Conservation (phyloP, 2,329 filamentous ascomycete genomes). For the Ophiostoma piceae region DNA sequence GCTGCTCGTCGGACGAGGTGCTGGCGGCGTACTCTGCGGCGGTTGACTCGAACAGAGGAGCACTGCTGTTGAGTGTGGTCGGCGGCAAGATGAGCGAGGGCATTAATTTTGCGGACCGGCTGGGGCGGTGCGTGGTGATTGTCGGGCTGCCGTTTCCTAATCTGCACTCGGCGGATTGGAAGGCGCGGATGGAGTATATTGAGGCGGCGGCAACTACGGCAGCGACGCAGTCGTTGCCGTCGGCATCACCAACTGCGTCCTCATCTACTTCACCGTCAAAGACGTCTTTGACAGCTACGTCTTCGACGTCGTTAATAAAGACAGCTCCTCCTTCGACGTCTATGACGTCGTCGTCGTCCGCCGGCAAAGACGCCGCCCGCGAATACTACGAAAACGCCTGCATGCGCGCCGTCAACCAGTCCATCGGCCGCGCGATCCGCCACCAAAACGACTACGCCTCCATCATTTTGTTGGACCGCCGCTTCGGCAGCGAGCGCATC, state of each 20-base stretch:
- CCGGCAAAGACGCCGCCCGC: constrained; percentile 55
- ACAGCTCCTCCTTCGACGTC: neutral
- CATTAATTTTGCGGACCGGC: constrained; percentile 91
- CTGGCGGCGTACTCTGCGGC: constrained; percentile 67
- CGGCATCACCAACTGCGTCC: too few relatives aligned
- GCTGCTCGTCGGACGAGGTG: constrained; percentile 59
- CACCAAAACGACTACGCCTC: constrained; percentile 85
- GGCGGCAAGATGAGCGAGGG: constrained; percentile 94
- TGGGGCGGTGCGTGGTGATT: constrained; percentile 87
- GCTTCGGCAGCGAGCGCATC: constrained; percentile 72
- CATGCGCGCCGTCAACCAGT: constrained; percentile 96
- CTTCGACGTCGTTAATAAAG: too few relatives aligned
- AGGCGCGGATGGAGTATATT: constrained; percentile 82
- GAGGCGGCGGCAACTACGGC: constrained; percentile 42
- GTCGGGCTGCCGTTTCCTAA: constrained; percentile 92
- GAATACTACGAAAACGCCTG: constrained; percentile 93
- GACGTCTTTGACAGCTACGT: neutral
- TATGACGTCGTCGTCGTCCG: neutral
- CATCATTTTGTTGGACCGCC: constrained; percentile 76
- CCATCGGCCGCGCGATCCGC: constrained; percentile 85
- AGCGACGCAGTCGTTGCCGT: constrained; percentile 8
- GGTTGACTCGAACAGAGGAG: constrained; percentile 47
- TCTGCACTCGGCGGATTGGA: constrained; percentile 83
- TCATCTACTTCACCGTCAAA: neutral
- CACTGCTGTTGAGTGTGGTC: constrained; percentile 81